Base-by-base conservation (phyloP, 805 yeast species). In the Metschnikowia shivogae region DNA sequence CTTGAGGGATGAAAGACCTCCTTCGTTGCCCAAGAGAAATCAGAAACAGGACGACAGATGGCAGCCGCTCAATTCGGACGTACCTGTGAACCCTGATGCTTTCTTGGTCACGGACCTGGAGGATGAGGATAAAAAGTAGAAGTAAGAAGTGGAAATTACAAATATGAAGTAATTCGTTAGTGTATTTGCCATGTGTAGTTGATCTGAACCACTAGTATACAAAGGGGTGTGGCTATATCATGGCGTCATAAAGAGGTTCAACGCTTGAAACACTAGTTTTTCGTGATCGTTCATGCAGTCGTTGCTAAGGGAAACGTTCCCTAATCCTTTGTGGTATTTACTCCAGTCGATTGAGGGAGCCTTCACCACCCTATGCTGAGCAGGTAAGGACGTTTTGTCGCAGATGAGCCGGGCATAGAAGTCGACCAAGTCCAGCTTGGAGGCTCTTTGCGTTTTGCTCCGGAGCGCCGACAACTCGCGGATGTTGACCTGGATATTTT, bases 21-120 rank as follows among this genome's bases (percentile, higher is more conserved):
- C 75, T 4, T 48, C 47, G 22, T 55, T 59, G 46, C 63, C 64
- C 9, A 40, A 48, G 36, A 48, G 55, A n/a, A 12, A 32, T n/a
- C 50, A 44, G 42, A 43, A 46, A 26, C 31, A 34, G 28, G 37
- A 43, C 12, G 53, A 47, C 13, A 62, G 65, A 46, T 68, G 73
- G 74, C 69, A 68, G 44, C 70, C 72, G 4, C 59, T 67, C 45
- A 64, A 61, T 46, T 54, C 67, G 10, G 70, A 65, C 38, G 68
- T 62, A 33, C 73, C 73, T 5, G 70, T 68, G 37, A 67, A 65
- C 47, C 57, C 68, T 4, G 75, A 71, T 55, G 74, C 76, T 1
- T 71, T 71, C 44, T 60, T 70, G 52, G 72, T 71, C 32, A 68
- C 72, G 28, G 76, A 71, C 45, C 63, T 67, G 54, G 76, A 71